Conservation (phyloP, 1,284 basidiomycete genomes). For the Puccinia novopanici region DNA sequence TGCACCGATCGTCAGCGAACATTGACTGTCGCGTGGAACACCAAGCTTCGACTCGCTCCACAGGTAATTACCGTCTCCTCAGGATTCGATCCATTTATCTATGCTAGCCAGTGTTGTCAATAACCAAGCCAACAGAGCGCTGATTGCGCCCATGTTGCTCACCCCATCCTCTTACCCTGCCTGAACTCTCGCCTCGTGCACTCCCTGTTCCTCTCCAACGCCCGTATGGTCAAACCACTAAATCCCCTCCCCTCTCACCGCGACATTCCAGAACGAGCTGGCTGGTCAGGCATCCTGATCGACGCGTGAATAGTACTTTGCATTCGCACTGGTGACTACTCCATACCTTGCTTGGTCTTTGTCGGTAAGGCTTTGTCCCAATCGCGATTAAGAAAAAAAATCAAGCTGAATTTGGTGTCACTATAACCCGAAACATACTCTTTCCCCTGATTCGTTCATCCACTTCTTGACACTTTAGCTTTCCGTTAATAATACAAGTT, state of each 20-base stretch:
- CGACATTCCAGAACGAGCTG: not conserved
- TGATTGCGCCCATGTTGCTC: no score
- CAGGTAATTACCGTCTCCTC: not conserved
- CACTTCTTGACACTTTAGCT: conserved; percentile 3
- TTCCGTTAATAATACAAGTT: not conserved
- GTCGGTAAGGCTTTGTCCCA: not conserved
- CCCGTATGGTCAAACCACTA: not conserved
- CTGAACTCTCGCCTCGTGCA: no score
- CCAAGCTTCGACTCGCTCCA: not conserved
- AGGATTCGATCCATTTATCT: not conserved
- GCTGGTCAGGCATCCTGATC: not conserved
- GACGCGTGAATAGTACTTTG: not conserved
- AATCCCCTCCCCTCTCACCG: not conserved
- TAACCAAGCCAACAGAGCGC: no score
- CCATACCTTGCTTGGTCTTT: not conserved
- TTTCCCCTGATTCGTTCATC: not conserved
- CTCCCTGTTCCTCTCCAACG: not conserved
- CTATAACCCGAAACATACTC: not conserved
- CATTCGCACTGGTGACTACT: not conserved
- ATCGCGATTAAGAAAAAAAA: not conserved
- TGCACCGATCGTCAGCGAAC: not conserved
- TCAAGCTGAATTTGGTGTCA: not conserved
- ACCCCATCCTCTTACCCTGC: no score
- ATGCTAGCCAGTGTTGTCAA: no score
- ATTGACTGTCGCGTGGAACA: not conserved